These are phyloP conservation scores for Ascochyta pisi DNA, from an alignment of 2,329 filamentous ascomycete genomes.

Conservation along the genomic window DNA sequence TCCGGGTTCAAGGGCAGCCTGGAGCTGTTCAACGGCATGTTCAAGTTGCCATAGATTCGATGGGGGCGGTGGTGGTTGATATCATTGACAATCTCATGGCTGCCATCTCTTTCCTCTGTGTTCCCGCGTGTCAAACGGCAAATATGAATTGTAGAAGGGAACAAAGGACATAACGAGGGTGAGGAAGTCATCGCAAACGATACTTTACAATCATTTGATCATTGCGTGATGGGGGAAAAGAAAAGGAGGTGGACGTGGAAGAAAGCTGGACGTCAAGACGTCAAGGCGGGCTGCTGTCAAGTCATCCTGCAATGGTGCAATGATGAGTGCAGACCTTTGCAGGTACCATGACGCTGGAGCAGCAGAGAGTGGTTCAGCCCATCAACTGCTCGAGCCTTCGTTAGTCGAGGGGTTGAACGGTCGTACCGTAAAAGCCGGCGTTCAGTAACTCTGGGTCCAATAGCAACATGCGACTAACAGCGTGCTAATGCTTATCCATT, in stretches of 20 bases:
- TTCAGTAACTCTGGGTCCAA: neutral
- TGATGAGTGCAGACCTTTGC: neutral
- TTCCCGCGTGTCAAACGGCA: neutral
- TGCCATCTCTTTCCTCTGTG: neutral
- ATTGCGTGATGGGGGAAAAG: neutral
- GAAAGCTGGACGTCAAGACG: neutral
- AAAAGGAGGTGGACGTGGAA: neutral
- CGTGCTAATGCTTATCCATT: neutral
- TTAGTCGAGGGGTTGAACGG: neutral
- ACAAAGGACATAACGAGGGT: slow-evolving; percentile 8
- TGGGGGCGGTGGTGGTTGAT: neutral
- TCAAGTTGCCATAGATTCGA: neutral
- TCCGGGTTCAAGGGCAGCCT: neutral
- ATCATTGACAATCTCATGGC: neutral
- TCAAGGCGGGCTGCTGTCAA: neutral
- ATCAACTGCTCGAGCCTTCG: neutral
- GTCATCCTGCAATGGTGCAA: neutral
- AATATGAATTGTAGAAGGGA: neutral
- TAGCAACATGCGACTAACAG: neutral
- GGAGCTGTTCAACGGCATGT: slow-evolving; percentile 5
- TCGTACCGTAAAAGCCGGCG: neutral
- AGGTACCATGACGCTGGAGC: slow-evolving; percentile 1
- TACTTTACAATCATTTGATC: neutral
- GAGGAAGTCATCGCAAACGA: slow-evolving; percentile 8
- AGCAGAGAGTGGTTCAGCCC: slow-evolving; percentile 8